Percentiles rank a stretch among this genome's conserved stretches.
These are phyloP conservation scores for Anthostomella pinea DNA, from an alignment of 2,329 filamentous ascomycete genomes.

Conservation along the genomic window DNA sequence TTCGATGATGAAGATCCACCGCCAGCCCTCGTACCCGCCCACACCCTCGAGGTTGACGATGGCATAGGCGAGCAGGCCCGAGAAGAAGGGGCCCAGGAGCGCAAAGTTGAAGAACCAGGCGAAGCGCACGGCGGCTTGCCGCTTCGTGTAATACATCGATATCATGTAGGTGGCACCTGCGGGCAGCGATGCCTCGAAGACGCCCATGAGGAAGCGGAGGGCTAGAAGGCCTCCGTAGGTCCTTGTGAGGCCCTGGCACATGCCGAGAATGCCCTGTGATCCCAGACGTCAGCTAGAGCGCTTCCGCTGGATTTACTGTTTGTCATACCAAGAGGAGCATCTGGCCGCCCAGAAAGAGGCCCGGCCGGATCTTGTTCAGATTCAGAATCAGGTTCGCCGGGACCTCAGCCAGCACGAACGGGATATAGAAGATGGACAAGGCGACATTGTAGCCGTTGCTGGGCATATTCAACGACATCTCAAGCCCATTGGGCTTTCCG, in stretches of 20 bases:
- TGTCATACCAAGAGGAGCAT: slow-evolving; percentile 39
- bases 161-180: slow-evolving; percentile 32
- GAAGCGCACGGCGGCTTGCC: slow-evolving; percentile 24
- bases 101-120: slow-evolving; percentile 36
- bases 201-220: slow-evolving; percentile 63
- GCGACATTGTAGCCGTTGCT: slow-evolving; percentile 40
- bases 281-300: no score
- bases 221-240: slow-evolving; percentile 37
- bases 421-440: slow-evolving; percentile 43
- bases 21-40: slow-evolving; percentile 38
- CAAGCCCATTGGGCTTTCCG: slow-evolving; percentile 37
- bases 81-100: slow-evolving; percentile 38
- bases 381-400: slow-evolving; percentile 46
- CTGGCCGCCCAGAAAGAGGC: slow-evolving; percentile 36
- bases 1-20: slow-evolving; percentile 45
- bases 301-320: no score
- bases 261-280: slow-evolving; percentile 36
- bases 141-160: slow-evolving; percentile 28
- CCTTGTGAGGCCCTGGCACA: slow-evolving; percentile 39
- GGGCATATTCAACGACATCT: slow-evolving; percentile 40
- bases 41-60: slow-evolving; percentile 39
- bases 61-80: slow-evolving; percentile 40
- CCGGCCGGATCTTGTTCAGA: slow-evolving; percentile 35
- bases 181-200: slow-evolving; percentile 59
- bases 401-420: slow-evolving; percentile 43